A percentile compares a stretch with the other conserved stretches of the same genome.
Evolutionary conservation across 805 yeast genomes (phyloP).

Genomic region (Saccharomyces paradoxus): DNA sequence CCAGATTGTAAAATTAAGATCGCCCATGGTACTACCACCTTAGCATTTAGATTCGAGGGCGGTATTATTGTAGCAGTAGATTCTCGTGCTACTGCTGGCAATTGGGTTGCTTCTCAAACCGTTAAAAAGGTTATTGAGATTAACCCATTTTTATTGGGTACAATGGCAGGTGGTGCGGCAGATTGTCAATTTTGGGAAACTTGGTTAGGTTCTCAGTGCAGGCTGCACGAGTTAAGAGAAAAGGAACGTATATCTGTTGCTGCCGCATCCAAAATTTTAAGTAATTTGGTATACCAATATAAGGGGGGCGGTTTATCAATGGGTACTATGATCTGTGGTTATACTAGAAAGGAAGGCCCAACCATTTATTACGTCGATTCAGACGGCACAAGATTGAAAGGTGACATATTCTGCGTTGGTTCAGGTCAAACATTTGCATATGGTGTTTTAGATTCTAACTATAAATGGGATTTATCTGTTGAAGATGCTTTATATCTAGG

Average conservation of each 20-base stretch:
- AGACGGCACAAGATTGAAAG: slow-evolving; percentile 91
- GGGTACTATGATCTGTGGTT: slow-evolving; percentile 99
- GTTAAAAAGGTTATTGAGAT: slow-evolving; percentile 96
- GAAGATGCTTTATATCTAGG: slow-evolving; percentile 94
- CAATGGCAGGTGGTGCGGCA: slow-evolving; percentile 99
- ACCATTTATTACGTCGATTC: slow-evolving; percentile 93
- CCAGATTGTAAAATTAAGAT: slow-evolving; percentile 93
- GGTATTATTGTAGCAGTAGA: slow-evolving; percentile 96
- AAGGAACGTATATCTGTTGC: slow-evolving; percentile 93
- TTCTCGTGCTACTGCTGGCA: slow-evolving; percentile 95
- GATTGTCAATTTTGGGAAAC: slow-evolving; percentile 99
- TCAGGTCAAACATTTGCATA: slow-evolving; percentile 99
- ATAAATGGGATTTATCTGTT: slow-evolving; percentile 82
- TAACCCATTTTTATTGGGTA: slow-evolving; percentile 89
- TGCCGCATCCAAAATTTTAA: slow-evolving; percentile 89
- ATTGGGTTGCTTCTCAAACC: slow-evolving; percentile 96
- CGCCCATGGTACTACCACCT: slow-evolving; percentile 98
- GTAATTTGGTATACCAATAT: slow-evolving; percentile 84
- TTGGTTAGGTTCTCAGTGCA: slow-evolving; percentile 95
- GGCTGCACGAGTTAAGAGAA: slow-evolving; percentile 88
- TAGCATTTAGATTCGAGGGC: slow-evolving; percentile 91
- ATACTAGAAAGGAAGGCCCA: slow-evolving; percentile 91
- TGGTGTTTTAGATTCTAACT: slow-evolving; percentile 91
- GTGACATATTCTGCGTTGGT: slow-evolving; percentile 94
- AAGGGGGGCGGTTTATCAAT: slow-evolving; percentile 97